Evolutionary conservation across 768 basidiomycete genomes (phyloP), one percentile per base, ranked within the genome.

Genomic region (Lyophyllum decastes): DNA sequence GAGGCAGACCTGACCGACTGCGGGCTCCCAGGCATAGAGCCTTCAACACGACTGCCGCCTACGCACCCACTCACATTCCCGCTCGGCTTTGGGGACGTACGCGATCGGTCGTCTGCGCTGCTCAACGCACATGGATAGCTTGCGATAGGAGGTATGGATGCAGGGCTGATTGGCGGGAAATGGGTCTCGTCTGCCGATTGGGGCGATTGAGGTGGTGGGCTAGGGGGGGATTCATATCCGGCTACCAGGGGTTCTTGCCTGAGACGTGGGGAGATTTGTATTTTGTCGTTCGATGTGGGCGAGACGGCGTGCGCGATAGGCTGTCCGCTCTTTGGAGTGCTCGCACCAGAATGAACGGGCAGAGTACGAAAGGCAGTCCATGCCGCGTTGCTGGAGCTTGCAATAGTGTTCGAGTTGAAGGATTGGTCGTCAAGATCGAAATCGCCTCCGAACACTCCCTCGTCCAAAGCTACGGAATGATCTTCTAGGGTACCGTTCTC

Each of bases 391-490:
- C 54, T 46, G 46, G 38, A 45, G 22, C 45, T 33, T 34, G 47
- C 46, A 54, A 64, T 17, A 53, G 57, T 8, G 60, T 56, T 19
- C 64, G 33, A 72, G 70, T 26, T 61, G 54, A 4, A 67, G 10
- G 66, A 54, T 17, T 73, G 64, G 22, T 78, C 76, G 22, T 62
- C 55, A 35, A 56, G 43, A 50, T 85, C 82, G 55, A 81, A 82
- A 54, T 86, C 82, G 19, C 72, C 80, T 55, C 82, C 81, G 58
- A 86, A 87, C 2, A 85, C 77, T 2, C 82, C 86, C 52, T 86
- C 82, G 19, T 84, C 82, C 33, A n/a, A 4, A 17, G 24, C 26
- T 1, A 17, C 44, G 9, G 33, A 38, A 26, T 24, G 53, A 14
- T 34, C n/a, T 22, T 40, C 38, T 24, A 55, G 58, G 51, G 57